phyloP scores from a whole-genome alignment of 2,329 filamentous ascomycete genomes.

The Sporothrix inflata region DNA sequence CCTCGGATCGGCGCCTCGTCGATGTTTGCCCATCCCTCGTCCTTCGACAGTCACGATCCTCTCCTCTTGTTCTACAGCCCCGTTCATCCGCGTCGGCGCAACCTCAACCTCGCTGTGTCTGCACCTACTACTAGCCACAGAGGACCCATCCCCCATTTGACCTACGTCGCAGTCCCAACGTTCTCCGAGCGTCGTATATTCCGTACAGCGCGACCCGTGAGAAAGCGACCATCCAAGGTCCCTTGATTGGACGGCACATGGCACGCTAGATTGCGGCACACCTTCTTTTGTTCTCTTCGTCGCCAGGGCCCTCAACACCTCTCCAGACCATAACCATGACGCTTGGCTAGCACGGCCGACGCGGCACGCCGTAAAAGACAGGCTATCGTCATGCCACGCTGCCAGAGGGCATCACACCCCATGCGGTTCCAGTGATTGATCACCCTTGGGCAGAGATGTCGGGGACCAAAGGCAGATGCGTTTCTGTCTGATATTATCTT shows the following conservation, averaged over 20 bases:
- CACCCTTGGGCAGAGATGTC: constrained; percentile 3
- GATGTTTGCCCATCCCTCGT: neutral
- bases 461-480: neutral
- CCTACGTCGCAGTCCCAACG: neutral
- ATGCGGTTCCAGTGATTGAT: constrained; percentile 10
- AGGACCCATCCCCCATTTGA: neutral
- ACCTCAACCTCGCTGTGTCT: neutral
- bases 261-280: constrained; percentile 18
- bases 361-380: constrained; percentile 24
- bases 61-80: neutral
- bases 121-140: neutral
- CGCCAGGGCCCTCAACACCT: neutral
- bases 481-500: constrained; percentile 5
- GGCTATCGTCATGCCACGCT: constrained; percentile 25
- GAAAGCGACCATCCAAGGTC: neutral
- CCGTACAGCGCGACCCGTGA: constrained; percentile 5
- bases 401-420: neutral
- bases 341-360: neutral
- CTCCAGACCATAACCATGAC: neutral
- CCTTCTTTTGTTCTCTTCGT: constrained; percentile 19
- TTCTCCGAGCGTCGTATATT: neutral
- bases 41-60: neutral
- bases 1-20: too few relatives aligned
- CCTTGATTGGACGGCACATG: constrained; percentile 18
- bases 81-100: neutral